Evolutionary conservation across 2,329 filamentous ascomycete species (phyloP), one percentile per base, ranked within the genome.

Genomic region (Uncinocarpus reesii): DNA sequence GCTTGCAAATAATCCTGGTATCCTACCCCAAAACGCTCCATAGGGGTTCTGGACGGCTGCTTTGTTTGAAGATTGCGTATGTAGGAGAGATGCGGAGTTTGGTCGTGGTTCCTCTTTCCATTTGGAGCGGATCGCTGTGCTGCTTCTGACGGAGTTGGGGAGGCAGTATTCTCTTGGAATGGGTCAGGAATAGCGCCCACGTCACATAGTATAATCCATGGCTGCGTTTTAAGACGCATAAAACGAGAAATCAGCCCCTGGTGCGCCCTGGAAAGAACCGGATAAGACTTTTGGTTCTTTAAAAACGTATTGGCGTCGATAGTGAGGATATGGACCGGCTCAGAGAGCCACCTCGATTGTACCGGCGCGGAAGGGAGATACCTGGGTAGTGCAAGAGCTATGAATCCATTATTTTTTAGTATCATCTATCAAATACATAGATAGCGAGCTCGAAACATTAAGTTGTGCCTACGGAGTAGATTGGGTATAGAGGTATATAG

Each of bases 1-100:
- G 89, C 89, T 65, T 98, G 92, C 8, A 98, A 74, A 74, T 92
- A 98, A 65, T 98, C 92, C 60, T 98, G 93, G 57, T 85, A 86
- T 2, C 82, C 82, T 16, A 78, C 71, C 11, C 80, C 80, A 56
- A 85, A 85, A 26, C 74, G 72, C 60, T 86, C 81, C 45, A 86
- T 74, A 3, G 72, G 67, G 16, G 75, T 75, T 35, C 75, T 72
- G 1, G 81, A 73, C 7, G 83, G 81, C 60, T 96, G 90, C 50
- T 85, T 84, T 41, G 80, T 76, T 64, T 96, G 88, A 1, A 98
- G 71, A 66, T 92, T 83, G 54, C 83, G 78, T 51, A 98, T 72
- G 61, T 98, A 98, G 3, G 80, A 80, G 23, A 94, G 71, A 62
- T 95, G 79, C 1, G 79, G 76, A 2, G 76, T 76, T 1, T 74